phyloP scores from a whole-genome alignment of 192 early-diverging fungal species.

The Helicostylum pulchrum region DNA sequence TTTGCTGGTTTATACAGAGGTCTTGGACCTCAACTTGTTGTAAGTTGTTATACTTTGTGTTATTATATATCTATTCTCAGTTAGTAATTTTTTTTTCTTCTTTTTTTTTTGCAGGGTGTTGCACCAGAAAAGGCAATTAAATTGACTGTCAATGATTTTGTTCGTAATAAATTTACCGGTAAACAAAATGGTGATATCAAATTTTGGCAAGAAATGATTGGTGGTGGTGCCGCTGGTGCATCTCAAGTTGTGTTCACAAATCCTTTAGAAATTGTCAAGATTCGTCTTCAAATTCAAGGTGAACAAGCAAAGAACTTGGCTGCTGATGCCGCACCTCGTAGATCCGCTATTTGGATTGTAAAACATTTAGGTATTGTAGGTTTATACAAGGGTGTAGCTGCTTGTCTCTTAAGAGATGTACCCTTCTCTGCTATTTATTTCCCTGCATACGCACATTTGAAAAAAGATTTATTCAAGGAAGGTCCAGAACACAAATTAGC shows the following conservation, averaged over 20 bases:
- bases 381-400: constrained; percentile 90
- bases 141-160: constrained; percentile 93
- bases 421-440: constrained; percentile 98
- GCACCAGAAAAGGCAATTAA: constrained; percentile 99
- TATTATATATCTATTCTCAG: neutral
- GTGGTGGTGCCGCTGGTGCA: constrained; percentile 83
- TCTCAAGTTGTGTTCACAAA: constrained; percentile 94
- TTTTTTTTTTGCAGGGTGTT: constrained; percentile 57
- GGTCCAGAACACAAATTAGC: constrained; percentile 68
- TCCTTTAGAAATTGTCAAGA: constrained; percentile 98
- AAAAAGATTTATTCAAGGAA: constrained; percentile 89
- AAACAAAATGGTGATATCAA: constrained; percentile 71
- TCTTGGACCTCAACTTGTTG: constrained; percentile 86
- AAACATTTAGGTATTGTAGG: constrained; percentile 87
- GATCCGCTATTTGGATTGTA: constrained; percentile 84
- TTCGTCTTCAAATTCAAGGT: constrained; percentile 89
- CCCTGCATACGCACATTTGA: constrained; percentile 95
- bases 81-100: neutral
- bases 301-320: constrained; percentile 60
- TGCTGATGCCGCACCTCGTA: constrained; percentile 41
- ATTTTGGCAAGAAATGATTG: constrained; percentile 77
- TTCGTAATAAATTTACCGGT: constrained; percentile 66
- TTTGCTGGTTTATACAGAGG: constrained; percentile 88
- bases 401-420: constrained; percentile 92
- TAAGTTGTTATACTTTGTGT: constrained; percentile 28